Base-by-base conservation (phyloP, 2,329 filamentous ascomycete species). In the Fusarium ramigenum region DNA sequence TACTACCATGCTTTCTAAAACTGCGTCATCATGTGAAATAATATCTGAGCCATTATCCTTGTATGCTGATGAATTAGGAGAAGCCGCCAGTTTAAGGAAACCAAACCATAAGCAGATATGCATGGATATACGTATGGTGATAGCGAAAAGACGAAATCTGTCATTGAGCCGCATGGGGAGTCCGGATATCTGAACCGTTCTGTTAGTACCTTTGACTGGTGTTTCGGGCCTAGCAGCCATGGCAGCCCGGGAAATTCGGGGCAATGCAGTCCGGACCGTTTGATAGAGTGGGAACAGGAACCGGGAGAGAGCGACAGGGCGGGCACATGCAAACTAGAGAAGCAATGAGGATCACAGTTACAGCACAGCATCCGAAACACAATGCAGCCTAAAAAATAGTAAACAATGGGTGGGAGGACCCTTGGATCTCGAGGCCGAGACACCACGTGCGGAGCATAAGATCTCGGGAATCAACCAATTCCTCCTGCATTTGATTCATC, bases 221-320 rank as follows among this genome's bases (percentile, higher is more conserved):
- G 65, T 69, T 74, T 72, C 73, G 71, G 75, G 62, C 75, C 75
- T 76, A 34, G 63, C 30, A 74, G 60, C 75, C 72, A 72, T 56
- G 44, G 18, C 42, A 50, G 54, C 32, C 67, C 60, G 63, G 71
- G 59, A 53, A 61, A 43, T 60, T 75, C 64, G 72, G 69, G 69
- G 72, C 57, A 74, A 63, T 63, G 42, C 21, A 66, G 52, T n/a
- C 67, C 47, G 68, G 50, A 37, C 60, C 71, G 63, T 46, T 63
- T 49, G 43, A 66, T 43, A 60, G 37, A 61, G 68, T 72, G 68
- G 69, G 37, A 57, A 72, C 44, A 63, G 52, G 39, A 49, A 46
- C 63, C 56, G 49, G 37, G 42, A 53, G 34, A 37, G 34, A 21
- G 34, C 23, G 34, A n/a, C 34, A 70, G 19, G 43, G 36, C 19